Percentiles rank a stretch among this genome's conserved stretches.
Conservation (phyloP, 768 basidiomycete genomes). For the Sporobolomyces roseus region DNA sequence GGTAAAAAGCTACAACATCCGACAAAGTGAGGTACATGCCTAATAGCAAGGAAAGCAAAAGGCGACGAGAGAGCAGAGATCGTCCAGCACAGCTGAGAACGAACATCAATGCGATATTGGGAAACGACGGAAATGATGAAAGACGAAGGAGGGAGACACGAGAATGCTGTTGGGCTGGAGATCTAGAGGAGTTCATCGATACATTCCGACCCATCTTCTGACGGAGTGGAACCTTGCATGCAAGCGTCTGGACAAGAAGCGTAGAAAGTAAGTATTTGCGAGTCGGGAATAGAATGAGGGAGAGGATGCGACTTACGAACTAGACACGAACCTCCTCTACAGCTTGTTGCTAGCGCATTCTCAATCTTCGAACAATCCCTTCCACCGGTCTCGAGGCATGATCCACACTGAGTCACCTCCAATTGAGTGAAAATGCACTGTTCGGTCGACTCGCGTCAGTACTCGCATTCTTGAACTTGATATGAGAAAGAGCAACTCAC, state of each 20-base stretch:
- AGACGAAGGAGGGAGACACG: not conserved
- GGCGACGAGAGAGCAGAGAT: not conserved
- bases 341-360: conserved; percentile 27
- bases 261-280: not conserved
- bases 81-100: not conserved
- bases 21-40: not conserved
- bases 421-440: conserved; percentile 22
- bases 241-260: conserved; percentile 18
- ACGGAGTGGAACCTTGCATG: conserved; percentile 1
- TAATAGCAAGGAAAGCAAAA: not conserved
- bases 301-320: conserved; percentile 18
- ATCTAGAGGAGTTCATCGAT: conserved; percentile 21
- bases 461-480: not conserved
- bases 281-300: not conserved
- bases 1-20: not conserved
- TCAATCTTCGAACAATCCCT: conserved; percentile 17
- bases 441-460: not conserved
- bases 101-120: too few relatives aligned
- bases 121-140: not conserved
- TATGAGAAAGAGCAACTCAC: not conserved
- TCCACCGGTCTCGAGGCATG: conserved; percentile 24
- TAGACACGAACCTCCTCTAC: conserved; percentile 15
- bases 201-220: conserved; percentile 13
- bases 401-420: conserved; percentile 34
- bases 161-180: not conserved